phyloP scores from a whole-genome alignment of 495 filamentous ascomycete species.

The Hypoxylon intermedium region DNA sequence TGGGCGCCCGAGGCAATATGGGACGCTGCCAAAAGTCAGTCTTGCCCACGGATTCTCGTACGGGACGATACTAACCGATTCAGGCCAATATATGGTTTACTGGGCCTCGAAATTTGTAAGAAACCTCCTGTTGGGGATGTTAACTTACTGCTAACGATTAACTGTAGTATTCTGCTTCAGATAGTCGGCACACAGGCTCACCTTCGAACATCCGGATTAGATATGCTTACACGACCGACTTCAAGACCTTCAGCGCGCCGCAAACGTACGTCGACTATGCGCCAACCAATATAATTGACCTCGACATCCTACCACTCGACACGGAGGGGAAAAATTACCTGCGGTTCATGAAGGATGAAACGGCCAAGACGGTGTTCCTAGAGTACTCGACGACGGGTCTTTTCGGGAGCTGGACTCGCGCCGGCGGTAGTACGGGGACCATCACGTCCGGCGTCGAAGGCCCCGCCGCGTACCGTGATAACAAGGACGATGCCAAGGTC shows the following conservation, averaged over 20 bases:
- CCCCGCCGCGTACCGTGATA: conserved; percentile 58
- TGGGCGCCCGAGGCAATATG: conserved; percentile 63
- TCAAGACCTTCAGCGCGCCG: conserved; percentile 49
- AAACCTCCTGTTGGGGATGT: neutral
- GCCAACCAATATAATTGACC: conserved; percentile 55
- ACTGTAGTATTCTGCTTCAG: conserved; percentile 50
- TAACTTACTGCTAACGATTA: conserved; percentile 5
- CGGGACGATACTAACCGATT: conserved; percentile 6
- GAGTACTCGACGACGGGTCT: conserved; percentile 55
- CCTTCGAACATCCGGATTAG: conserved; percentile 52
- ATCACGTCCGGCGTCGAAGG: conserved; percentile 59
- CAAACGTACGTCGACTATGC: conserved; percentile 54
- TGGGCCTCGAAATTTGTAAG: conserved; percentile 62
- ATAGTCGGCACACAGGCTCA: conserved; percentile 47
- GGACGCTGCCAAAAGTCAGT: conserved; percentile 53
- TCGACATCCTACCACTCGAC: conserved; percentile 49
- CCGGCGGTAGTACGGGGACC: conserved; percentile 48
- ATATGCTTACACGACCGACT: conserved; percentile 55
- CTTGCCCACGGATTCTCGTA: neutral
- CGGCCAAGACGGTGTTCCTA: conserved; percentile 57
- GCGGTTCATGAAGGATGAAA: conserved; percentile 62
- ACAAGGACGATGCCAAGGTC: conserved; percentile 48
- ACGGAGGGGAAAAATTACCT: conserved; percentile 46
- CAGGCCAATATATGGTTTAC: conserved; percentile 58
- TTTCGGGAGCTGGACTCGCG: conserved; percentile 60